These are phyloP conservation scores for Pyricularia pennisetigena DNA, from an alignment of 2,329 filamentous ascomycete genomes.

Conservation along the genomic window DNA sequence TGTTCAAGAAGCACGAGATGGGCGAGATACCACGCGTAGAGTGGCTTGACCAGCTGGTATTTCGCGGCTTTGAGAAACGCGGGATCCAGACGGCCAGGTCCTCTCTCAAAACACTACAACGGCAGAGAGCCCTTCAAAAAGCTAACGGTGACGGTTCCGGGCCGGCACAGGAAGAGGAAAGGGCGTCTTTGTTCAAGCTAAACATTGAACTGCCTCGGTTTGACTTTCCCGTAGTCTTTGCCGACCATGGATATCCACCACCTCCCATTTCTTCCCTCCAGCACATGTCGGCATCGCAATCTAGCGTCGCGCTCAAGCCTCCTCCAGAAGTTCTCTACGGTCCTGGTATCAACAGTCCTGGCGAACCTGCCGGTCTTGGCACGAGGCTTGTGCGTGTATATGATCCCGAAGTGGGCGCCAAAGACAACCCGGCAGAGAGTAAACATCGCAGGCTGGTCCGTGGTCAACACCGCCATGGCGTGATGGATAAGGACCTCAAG, in stretches of 20 bases:
- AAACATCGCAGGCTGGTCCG: conserved; percentile 89
- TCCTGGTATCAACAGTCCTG: conserved; percentile 71
- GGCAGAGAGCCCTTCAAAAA: conserved; percentile 24
- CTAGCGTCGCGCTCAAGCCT: conserved; percentile 64
- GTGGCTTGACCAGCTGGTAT: conserved; percentile 94
- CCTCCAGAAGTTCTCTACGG: conserved; percentile 84
- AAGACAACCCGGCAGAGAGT: conserved; percentile 87
- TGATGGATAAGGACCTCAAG: conserved; percentile 88
- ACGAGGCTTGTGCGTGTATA: conserved; percentile 74
- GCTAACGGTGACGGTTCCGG: conserved; percentile 21
- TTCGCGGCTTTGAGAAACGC: conserved; percentile 76
- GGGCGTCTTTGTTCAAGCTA: conserved; percentile 60
- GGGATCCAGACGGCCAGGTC: conserved; percentile 54
- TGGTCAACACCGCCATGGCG: conserved; percentile 83
- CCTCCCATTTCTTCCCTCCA: conserved; percentile 72
- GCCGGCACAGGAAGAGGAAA: conserved; percentile 25
- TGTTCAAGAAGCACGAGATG: conserved; percentile 98
- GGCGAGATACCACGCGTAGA: conserved; percentile 87
- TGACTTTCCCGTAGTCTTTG: conserved; percentile 91
- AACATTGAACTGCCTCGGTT: conserved; percentile 90
- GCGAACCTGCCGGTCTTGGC: conserved; percentile 36
- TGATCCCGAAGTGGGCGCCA: conserved; percentile 82
- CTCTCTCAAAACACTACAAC: conserved; percentile 48
- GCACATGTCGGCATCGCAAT: conserved; percentile 51
- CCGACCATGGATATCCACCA: conserved; percentile 83